These are phyloP conservation scores for Picea glauca DNA, from an alignment of 75 land plant species.

Conservation along the genomic window DNA sequence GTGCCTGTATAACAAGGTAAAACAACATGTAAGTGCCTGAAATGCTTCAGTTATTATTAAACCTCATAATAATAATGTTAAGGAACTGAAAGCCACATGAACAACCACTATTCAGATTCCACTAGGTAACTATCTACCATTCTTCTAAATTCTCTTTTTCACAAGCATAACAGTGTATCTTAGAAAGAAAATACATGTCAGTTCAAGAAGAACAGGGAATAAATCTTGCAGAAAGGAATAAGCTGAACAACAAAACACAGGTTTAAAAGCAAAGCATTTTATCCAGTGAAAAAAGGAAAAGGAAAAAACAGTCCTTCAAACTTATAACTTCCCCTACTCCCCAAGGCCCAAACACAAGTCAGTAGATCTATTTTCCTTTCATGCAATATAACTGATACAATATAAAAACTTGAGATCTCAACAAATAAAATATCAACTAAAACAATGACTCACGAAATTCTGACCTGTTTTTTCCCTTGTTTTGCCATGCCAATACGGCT, in stretches of 20 bases:
- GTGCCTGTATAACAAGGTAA: conserved; percentile 20
- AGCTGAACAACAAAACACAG: not conserved
- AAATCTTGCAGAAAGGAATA: not conserved
- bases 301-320: not conserved
- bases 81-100: not conserved
- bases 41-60: not conserved
- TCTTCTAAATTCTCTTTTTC: no score
- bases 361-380: not conserved
- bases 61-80: not conserved
- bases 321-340: not conserved
- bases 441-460: not conserved
- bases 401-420: not conserved
- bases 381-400: not conserved
- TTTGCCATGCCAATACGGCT: conserved; percentile 47
- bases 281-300: not conserved
- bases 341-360: not conserved
- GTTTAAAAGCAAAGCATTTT: not conserved
- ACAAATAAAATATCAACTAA: not conserved
- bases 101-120: not conserved
- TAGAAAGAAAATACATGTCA: not conserved
- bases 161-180: not conserved
- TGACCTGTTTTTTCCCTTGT: conserved; percentile 72
- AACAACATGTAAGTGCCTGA: not conserved
- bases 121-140: not conserved
- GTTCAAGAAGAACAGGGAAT: not conserved